Conservation (phyloP, 148 eudicot species). For the Fallopia convolvulus region DNA sequence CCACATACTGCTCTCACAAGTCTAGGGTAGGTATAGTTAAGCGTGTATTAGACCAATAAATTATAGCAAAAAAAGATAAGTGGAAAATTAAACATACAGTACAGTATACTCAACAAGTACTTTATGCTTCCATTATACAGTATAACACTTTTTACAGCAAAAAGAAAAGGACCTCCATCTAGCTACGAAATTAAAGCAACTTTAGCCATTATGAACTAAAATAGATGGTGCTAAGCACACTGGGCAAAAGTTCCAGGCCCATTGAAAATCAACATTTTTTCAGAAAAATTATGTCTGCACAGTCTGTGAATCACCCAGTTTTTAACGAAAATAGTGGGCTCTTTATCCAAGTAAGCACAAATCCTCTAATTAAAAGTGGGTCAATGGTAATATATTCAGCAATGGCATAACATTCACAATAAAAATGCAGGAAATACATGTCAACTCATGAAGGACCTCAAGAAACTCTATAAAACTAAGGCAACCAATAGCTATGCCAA, state of each 20-base stretch:
- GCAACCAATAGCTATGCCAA: not conserved
- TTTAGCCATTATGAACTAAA: too few species aligned
- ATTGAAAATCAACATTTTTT: too few species aligned
- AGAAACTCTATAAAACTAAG: not conserved
- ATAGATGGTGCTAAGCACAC: too few species aligned
- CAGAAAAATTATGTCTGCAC: too few species aligned
- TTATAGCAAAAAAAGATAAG: not conserved
- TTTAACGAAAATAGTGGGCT: too few species aligned
- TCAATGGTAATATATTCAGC: not conserved
- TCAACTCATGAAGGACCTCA: not conserved
- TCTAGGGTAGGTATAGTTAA: not conserved
- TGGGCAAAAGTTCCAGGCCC: too few species aligned
- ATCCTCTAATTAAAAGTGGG: not conserved
- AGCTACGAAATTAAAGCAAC: not conserved
- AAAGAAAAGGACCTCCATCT: not conserved
- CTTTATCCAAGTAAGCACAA: not conserved
- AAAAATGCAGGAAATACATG: not conserved
- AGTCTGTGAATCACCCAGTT: too few species aligned
- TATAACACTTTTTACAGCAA: not conserved
- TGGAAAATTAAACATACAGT: not conserved
- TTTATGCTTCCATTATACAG: not conserved
- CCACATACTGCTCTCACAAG: not conserved
- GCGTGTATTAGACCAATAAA: not conserved
- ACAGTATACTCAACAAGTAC: not conserved
- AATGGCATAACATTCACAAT: not conserved